Evolutionary conservation across 2,329 filamentous ascomycete species (phyloP).

Genomic region (Fusarium nematophilum): DNA sequence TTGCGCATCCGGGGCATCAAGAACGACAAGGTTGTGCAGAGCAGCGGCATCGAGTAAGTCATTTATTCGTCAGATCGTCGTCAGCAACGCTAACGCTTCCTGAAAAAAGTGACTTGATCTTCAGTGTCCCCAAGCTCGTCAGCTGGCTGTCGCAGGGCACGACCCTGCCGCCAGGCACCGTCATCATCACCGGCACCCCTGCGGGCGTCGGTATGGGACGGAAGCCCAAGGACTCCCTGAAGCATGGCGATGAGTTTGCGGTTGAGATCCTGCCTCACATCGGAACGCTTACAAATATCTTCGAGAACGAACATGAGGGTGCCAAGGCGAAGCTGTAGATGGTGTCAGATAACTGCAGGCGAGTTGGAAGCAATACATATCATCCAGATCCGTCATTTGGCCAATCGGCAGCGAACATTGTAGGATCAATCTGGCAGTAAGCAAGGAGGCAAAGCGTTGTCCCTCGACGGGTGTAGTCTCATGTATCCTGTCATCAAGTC

Average conservation of each 20-base stretch:
- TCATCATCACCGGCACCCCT: conserved; percentile 76
- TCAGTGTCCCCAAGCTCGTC: conserved; percentile 68
- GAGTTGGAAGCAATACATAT: not conserved
- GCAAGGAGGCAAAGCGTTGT: too few species aligned
- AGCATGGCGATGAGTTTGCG: conserved; percentile 70
- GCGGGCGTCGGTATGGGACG: conserved; percentile 78
- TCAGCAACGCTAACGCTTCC: not conserved
- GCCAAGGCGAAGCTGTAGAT: conserved; percentile 21
- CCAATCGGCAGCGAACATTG: too few species aligned
- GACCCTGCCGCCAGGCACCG: conserved; percentile 69
- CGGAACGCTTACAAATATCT: conserved; percentile 54
- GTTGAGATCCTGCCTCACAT: conserved; percentile 57
- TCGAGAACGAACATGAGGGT: conserved; percentile 39
- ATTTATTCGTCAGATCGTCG: too few species aligned
- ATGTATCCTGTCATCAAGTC: too few species aligned
- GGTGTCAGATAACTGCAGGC: not conserved
- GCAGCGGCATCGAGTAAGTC: conserved; percentile 43
- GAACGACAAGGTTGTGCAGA: conserved; percentile 58
- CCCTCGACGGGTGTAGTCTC: too few species aligned
- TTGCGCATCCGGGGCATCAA: conserved; percentile 66
- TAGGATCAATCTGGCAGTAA: too few species aligned
- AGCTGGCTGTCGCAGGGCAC: conserved; percentile 70
- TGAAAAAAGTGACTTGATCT: conserved; percentile 68
- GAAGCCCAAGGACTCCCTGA: conserved; percentile 73
- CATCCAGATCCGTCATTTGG: not conserved